These are phyloP conservation scores for Harrya chromipes DNA, from an alignment of 768 basidiomycete genomes.

Conservation along the genomic window DNA sequence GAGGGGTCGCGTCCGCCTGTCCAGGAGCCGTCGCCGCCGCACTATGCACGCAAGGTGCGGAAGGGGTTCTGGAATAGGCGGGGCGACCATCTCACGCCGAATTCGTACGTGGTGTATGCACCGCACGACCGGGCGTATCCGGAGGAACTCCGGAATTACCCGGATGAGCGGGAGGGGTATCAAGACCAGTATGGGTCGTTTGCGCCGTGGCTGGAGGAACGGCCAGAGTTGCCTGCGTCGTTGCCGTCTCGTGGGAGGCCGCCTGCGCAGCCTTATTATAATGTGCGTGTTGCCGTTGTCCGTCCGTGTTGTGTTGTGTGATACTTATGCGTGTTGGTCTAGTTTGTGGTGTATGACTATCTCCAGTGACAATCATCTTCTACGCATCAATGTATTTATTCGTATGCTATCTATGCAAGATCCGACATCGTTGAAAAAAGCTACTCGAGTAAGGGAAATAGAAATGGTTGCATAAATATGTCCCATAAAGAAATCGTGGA, in stretches of 20 bases:
- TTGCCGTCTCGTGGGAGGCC: constrained; percentile 54
- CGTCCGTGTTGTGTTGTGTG: background rate
- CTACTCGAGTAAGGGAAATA: background rate
- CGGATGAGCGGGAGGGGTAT: constrained; percentile 52
- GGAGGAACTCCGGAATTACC: constrained; percentile 57
- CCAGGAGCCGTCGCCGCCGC: constrained; percentile 30
- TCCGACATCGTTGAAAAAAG: background rate
- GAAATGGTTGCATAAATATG: constrained; percentile 25
- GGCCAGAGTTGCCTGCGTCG: constrained; percentile 61
- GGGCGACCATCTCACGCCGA: constrained; percentile 62
- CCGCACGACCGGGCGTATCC: constrained; percentile 57
- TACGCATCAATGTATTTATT: constrained; percentile 18
- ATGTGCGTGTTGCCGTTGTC: constrained; percentile 33
- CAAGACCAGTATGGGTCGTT: constrained; percentile 49
- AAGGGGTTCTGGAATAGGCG: constrained; percentile 72
- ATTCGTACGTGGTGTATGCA: constrained; percentile 62
- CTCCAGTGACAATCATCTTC: constrained; percentile 9
- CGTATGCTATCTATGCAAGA: constrained; percentile 10
- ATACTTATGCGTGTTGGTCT: background rate
- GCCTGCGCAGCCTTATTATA: constrained; percentile 55
- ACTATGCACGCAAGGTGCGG: constrained; percentile 38
- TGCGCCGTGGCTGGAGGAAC: constrained; percentile 37
- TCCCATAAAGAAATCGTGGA: constrained; percentile 19
- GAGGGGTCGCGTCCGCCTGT: constrained; percentile 27
- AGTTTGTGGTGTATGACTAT: constrained; percentile 44